phyloP scores from a whole-genome alignment of 75 land plant species.

The Chamaecyparis obtusa region DNA sequence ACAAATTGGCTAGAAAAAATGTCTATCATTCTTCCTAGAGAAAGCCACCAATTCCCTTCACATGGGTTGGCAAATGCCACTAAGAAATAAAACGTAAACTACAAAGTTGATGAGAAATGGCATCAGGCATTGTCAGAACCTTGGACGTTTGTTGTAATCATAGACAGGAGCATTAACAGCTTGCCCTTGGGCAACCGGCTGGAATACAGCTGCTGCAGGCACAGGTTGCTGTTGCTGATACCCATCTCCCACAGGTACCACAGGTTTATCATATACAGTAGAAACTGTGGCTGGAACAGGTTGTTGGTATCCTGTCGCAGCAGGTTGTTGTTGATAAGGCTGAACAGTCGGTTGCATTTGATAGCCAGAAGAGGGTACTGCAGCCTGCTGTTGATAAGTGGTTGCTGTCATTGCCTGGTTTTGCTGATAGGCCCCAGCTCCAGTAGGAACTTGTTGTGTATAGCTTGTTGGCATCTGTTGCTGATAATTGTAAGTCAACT shows the following conservation, averaged over 20 bases:
- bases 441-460: constrained; percentile 11
- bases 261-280: constrained; percentile 7
- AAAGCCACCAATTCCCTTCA: neutral
- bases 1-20: neutral
- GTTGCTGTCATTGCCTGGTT: constrained; percentile 2
- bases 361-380: constrained; percentile 3
- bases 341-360: constrained; percentile 11
- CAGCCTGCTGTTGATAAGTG: constrained; percentile 6
- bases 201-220: neutral
- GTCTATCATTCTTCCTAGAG: neutral
- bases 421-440: neutral
- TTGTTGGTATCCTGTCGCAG: constrained; percentile 14
- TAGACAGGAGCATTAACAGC: constrained; percentile 10
- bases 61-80: no score
- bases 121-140: neutral
- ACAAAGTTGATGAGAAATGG: neutral
- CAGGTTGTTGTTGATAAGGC: neutral
- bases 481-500: constrained; percentile 4
- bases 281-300: neutral
- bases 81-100: neutral
- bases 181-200: constrained; percentile 3
- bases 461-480: neutral
- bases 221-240: constrained; percentile 10
- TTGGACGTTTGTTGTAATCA: constrained; percentile 15
- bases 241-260: constrained; percentile 8